Base-by-base conservation (phyloP, 805 yeast species). In the Kockiozyma suomiensis region DNA sequence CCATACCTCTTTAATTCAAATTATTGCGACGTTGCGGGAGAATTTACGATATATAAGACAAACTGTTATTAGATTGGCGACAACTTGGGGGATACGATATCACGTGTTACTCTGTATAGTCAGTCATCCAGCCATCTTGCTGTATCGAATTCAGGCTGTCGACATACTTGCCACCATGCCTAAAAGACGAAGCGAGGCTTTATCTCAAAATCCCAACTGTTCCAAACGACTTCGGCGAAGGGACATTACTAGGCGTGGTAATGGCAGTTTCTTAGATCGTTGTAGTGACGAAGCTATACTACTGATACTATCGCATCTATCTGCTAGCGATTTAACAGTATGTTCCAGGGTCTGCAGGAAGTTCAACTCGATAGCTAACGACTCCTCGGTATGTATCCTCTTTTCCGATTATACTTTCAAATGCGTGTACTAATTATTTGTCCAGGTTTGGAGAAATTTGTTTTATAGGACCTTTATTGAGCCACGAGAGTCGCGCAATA, bases 201-300 rank as follows among this genome's bases (percentile, higher is more conserved):
- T 6, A 19, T 15, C 21, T 17, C 4, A 4, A 17, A 8, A 15
- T n/a, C 5, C n/a, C 21, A 15, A 21, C 23, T 35, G 17, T 23
- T 19, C 23, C 13, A 38, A 38, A 7, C 30, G 53, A 5, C 2
- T 21, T 13, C 26, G 28, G 47, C n/a, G 15, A 1, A 30, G 6
- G 17, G 4, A 28, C 13, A 21, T 6, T 19, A 21, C 1, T 19
- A 13, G 17, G 33, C 4, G 13, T 17, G 23, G 21, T 45, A 12
- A 30, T 17, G 10, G 4, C 25, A 46, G 42, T 40, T 45, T 45
- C 50, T 23, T 55, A 25, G 50, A 19, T 2, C 38, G 47, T 12
- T 57, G 57, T 50, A 56, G 61, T 28, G 54, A 61, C 33, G 65
- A 61, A 33, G 62, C 65, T 5, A n/a, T 58, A 0, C 50, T 61